Percentiles rank a stretch among this genome's conserved stretches.
These are phyloP conservation scores for Penicillium waksmanii DNA, from an alignment of 495 filamentous ascomycete species.

Conservation along the genomic window DNA sequence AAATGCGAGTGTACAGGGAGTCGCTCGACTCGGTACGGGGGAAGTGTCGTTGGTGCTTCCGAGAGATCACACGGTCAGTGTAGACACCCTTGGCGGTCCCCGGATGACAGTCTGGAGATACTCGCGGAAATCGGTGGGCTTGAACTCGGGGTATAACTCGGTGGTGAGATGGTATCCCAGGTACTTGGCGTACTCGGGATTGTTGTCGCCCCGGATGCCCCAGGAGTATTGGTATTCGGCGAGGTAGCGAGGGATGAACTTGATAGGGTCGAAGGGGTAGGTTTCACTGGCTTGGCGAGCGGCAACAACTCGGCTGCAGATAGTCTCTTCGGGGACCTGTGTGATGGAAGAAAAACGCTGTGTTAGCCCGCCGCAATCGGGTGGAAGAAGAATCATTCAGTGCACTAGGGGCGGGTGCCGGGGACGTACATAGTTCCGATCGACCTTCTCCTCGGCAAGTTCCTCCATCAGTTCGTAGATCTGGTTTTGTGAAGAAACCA, in stretches of 20 bases:
- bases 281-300: slow-evolving; percentile 52
- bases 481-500: slow-evolving; percentile 52
- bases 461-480: slow-evolving; percentile 55
- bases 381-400: neutral
- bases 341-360: slow-evolving; percentile 16
- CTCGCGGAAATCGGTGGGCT: slow-evolving; percentile 44
- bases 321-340: slow-evolving; percentile 47
- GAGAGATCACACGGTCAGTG: slow-evolving; percentile 47
- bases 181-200: slow-evolving; percentile 58
- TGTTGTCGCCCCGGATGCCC: slow-evolving; percentile 61
- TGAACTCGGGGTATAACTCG: slow-evolving; percentile 60
- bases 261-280: slow-evolving; percentile 51
- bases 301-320: slow-evolving; percentile 46
- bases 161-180: slow-evolving; percentile 60
- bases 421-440: slow-evolving; percentile 53
- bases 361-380: slow-evolving; percentile 6
- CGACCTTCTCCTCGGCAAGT: slow-evolving; percentile 56
- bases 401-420: neutral
- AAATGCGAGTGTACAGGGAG: slow-evolving; percentile 46
- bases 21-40: slow-evolving; percentile 50
- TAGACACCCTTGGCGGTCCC: slow-evolving; percentile 51
- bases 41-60: slow-evolving; percentile 49
- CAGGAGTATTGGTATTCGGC: slow-evolving; percentile 56
- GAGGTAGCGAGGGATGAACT: slow-evolving; percentile 45
- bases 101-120: slow-evolving; percentile 45